Evolutionary conservation across 108 stramenopile species (phyloP).

Genomic region (Skeletonema costatum): DNA sequence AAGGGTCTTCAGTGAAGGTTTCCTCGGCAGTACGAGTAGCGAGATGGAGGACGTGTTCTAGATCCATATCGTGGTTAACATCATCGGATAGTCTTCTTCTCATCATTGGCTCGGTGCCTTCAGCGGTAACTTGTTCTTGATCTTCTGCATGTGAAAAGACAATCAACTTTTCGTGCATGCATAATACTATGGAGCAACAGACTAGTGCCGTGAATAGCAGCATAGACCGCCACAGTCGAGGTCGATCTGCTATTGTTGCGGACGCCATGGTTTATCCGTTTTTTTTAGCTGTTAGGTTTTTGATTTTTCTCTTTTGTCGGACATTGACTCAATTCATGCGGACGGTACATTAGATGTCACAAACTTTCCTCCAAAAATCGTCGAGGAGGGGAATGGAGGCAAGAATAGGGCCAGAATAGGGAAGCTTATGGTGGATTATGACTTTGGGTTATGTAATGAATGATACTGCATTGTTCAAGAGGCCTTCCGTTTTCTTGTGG

Average conservation of each 20-base stretch:
- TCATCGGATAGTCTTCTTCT: slow-evolving; percentile 20
- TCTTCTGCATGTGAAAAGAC: background rate
- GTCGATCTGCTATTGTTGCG: background rate
- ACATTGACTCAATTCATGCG: too few species aligned
- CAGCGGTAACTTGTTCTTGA: background rate
- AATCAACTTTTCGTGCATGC: background rate
- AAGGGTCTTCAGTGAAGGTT: slow-evolving; percentile 23
- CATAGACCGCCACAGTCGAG: background rate
- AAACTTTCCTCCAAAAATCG: too few species aligned
- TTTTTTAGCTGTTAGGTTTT: too few species aligned
- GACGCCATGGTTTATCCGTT: background rate
- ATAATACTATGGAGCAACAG: background rate
- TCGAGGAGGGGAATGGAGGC: too few species aligned
- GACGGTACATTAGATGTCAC: too few species aligned
- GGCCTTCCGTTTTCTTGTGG: background rate
- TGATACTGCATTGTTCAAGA: background rate
- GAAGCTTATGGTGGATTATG: too few species aligned
- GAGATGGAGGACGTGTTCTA: slow-evolving; percentile 35
- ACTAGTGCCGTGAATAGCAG: background rate
- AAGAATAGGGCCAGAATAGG: too few species aligned
- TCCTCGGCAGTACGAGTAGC: slow-evolving; percentile 29
- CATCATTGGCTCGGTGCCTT: background rate
- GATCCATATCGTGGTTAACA: slow-evolving; percentile 11
- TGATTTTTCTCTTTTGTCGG: too few species aligned
- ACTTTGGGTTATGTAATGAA: background rate